A percentile compares a stretch with the other conserved stretches of the same genome.
These are phyloP conservation scores for Tremella fuciformis DNA, from an alignment of 768 basidiomycete species.

Conservation along the genomic window DNA sequence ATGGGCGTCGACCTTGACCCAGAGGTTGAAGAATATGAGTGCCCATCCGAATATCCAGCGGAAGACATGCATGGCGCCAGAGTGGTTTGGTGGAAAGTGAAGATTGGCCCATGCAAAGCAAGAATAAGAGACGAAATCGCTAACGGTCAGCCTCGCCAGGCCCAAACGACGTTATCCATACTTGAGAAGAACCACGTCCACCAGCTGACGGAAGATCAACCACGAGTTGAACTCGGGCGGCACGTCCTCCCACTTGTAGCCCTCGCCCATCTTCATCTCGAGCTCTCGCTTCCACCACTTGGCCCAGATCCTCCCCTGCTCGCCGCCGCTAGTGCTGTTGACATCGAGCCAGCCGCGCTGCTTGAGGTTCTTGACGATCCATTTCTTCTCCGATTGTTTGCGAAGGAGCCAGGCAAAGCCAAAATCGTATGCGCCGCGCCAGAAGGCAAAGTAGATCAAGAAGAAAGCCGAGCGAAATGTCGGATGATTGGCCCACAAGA, in stretches of 20 bases:
- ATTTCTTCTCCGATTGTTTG: slow-evolving; percentile 90
- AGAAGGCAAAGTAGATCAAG: slow-evolving; percentile 85
- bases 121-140: slow-evolving; percentile 91
- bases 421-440: slow-evolving; percentile 85
- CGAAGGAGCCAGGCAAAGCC: slow-evolving; percentile 92
- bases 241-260: slow-evolving; percentile 88
- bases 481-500: slow-evolving; percentile 57
- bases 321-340: slow-evolving; percentile 32
- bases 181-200: slow-evolving; percentile 95
- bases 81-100: slow-evolving; percentile 75
- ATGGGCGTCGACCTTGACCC: slow-evolving; percentile 98
- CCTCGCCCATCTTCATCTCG: slow-evolving; percentile 86
- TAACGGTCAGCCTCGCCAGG: slow-evolving; percentile 46
- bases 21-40: slow-evolving; percentile 89
- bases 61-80: slow-evolving; percentile 68
- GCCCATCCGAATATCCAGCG: slow-evolving; percentile 83
- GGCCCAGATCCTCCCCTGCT: slow-evolving; percentile 57
- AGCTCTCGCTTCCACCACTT: slow-evolving; percentile 84
- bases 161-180: slow-evolving; percentile 54
- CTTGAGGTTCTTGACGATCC: slow-evolving; percentile 81
- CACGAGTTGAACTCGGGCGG: slow-evolving; percentile 94
- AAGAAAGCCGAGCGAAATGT: slow-evolving; percentile 63
- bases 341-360: slow-evolving; percentile 82
- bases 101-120: slow-evolving; percentile 94
- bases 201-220: slow-evolving; percentile 92